These are phyloP conservation scores for Pseudophaeomoniella oleicola DNA, from an alignment of 2,329 filamentous ascomycete species.

Conservation along the genomic window DNA sequence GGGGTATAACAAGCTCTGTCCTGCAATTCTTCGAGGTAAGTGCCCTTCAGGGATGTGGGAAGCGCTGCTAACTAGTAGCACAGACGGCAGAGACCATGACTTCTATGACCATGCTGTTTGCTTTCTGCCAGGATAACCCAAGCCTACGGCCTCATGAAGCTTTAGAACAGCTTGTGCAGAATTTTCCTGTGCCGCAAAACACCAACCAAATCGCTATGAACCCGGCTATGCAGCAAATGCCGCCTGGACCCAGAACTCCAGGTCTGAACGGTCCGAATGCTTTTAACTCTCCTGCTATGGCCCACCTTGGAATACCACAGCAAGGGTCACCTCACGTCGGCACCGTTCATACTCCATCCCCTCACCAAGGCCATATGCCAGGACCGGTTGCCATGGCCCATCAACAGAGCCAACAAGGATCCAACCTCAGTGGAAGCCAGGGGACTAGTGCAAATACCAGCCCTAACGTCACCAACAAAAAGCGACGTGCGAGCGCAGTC, in stretches of 20 bases:
- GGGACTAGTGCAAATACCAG: constrained; percentile 47
- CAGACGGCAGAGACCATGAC: constrained; percentile 53
- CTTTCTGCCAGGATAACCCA: constrained; percentile 38
- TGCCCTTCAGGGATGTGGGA: constrained; percentile 5
- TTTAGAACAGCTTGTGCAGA: constrained; percentile 36
- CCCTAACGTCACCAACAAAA: constrained; percentile 43
- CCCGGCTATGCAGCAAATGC: constrained; percentile 6
- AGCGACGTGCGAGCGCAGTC: constrained; percentile 42
- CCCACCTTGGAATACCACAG: constrained; percentile 35
- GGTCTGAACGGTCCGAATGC: constrained; percentile 32
- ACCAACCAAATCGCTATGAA: constrained; percentile 8
- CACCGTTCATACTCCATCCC: constrained; percentile 30
- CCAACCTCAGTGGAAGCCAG: constrained; percentile 33
- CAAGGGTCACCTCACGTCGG: constrained; percentile 38
- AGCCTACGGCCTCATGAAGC: constrained; percentile 39
- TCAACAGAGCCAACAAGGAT: constrained; percentile 41
- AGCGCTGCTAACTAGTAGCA: constrained; percentile 2
- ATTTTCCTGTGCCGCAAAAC: constrained; percentile 22
- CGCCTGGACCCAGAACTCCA: constrained; percentile 24
- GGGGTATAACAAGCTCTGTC: constrained; percentile 41
- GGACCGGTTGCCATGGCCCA: constrained; percentile 38
- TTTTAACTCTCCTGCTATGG: constrained; percentile 45
- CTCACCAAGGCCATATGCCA: constrained; percentile 29
- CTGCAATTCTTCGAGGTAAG: constrained; percentile 49
- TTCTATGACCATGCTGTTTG: constrained; percentile 47